phyloP scores from a whole-genome alignment of 2,329 filamentous ascomycete genomes.

The Kalaharituber pfeilii region DNA sequence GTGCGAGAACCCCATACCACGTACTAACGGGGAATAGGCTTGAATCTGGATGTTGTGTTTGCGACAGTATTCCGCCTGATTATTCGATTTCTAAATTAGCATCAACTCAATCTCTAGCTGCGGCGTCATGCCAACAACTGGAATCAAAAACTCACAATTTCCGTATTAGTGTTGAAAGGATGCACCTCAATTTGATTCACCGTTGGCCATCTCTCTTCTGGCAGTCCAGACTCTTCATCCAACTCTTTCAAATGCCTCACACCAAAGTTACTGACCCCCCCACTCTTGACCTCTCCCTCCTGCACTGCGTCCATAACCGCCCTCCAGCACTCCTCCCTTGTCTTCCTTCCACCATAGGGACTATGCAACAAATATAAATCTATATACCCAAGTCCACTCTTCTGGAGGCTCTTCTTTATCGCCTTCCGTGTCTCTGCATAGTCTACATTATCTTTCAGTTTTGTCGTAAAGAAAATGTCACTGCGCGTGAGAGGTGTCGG shows the following conservation, averaged over 20 bases:
- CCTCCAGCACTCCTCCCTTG: slow-evolving; percentile 54
- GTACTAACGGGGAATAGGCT: slow-evolving; percentile 62
- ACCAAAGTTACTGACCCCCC: slow-evolving; percentile 64
- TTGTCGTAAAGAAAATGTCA: slow-evolving; percentile 65
- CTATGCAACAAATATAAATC: slow-evolving; percentile 67
- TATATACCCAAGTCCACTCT: slow-evolving; percentile 53
- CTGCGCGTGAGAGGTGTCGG: slow-evolving; percentile 40
- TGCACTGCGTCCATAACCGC: slow-evolving; percentile 60
- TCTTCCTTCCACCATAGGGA: slow-evolving; percentile 54
- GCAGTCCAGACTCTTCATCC: slow-evolving; percentile 47
- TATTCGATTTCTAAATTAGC: not conserved
- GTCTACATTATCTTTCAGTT: slow-evolving; percentile 48
- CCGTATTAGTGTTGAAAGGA: slow-evolving; percentile 58
- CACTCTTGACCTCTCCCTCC: slow-evolving; percentile 51
- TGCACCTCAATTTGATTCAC: slow-evolving; percentile 73
- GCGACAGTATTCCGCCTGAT: slow-evolving; percentile 40
- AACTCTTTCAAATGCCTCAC: slow-evolving; percentile 38
- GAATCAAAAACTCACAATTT: slow-evolving; percentile 34
- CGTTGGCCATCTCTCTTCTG: slow-evolving; percentile 45
- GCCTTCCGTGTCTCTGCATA: slow-evolving; percentile 52
- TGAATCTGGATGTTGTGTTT: slow-evolving; percentile 52
- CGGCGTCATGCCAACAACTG: not conserved
- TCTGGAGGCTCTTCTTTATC: slow-evolving; percentile 46
- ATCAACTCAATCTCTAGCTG: not conserved
- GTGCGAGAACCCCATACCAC: slow-evolving; percentile 52